phyloP scores from a whole-genome alignment of 2,329 filamentous ascomycete species.

The Xylaria sp. region DNA sequence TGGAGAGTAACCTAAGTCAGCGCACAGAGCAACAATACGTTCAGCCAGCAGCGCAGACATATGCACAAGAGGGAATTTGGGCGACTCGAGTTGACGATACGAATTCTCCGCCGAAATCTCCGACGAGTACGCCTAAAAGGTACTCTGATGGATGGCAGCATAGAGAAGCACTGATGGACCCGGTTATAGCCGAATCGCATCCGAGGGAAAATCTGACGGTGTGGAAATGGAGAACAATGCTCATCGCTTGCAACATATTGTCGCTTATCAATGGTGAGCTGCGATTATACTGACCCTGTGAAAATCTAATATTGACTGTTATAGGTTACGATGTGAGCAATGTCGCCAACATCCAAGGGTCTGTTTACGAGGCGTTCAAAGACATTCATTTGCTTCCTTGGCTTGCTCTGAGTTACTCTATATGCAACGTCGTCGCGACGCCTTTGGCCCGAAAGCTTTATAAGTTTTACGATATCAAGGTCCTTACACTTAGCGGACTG shows the following conservation, averaged over 20 bases:
- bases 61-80: conserved; percentile 2
- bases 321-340: conserved; percentile 56
- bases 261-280: conserved; percentile 42
- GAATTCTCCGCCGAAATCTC: background rate
- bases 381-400: conserved; percentile 53
- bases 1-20: conserved; percentile 5
- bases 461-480: conserved; percentile 48
- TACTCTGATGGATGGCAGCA: conserved; percentile 29
- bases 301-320: conserved; percentile 9
- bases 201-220: conserved; percentile 33
- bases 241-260: conserved; percentile 39
- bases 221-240: conserved; percentile 40
- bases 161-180: conserved; percentile 25
- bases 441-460: conserved; percentile 50
- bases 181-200: conserved; percentile 25
- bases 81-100: background rate
- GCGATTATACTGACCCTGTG: background rate
- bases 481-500: conserved; percentile 43
- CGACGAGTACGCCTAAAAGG: background rate
- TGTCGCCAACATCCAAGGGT: conserved; percentile 65
- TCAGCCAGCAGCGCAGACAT: conserved; percentile 3
- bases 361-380: conserved; percentile 63
- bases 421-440: conserved; percentile 49
- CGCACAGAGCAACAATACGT: conserved; percentile 20
- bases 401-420: conserved; percentile 52